Base-by-base conservation (phyloP, 164 flowering plant species). In the Cinnamomum micranthum region DNA sequence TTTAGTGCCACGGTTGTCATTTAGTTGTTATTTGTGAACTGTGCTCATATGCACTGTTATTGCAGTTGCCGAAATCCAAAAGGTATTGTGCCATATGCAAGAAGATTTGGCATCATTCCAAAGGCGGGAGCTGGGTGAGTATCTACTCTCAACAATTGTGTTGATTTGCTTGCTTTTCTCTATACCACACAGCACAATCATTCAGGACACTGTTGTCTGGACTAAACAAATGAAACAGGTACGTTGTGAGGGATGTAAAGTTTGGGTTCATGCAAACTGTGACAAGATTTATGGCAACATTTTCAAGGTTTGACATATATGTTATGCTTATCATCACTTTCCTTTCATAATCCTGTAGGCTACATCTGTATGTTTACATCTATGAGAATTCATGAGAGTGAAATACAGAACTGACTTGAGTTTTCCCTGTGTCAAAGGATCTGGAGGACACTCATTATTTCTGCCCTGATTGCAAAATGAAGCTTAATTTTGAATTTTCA, bases 41-140 rank as follows among this genome's bases (percentile, higher is more conserved):
- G 41, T 67, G 2, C 28, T 28, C 69, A 33, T 31, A 12, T 67
- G 69, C 47, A 67, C 5, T 78, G 9, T 50, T 62, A 9, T 78
- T 79, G 74, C 87, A 94, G 99, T 81, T 92, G 73, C 75, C 77
- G 68, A 90, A 89, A 81, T 89, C 95, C 50, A 92, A 89, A 77
- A 95, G 94, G 73, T 87, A 80, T 80, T 96, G 99, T 83, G 99
- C 98, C 74, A 86, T 96, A 81, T 96, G 98, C 91, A 94, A 92
- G 85, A 90, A 88, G 79, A 86, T 92, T 74, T 84, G 93, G 97
- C 88, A 92, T 82, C 96, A 89, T 76, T 87, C 95, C 33, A 95
- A 92, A 82, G 90, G 94, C 77, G 97, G 92, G 70, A 90, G 86
- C 74, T 94, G 97, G 98, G 98, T 96, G 76, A 88, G 91, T 59